phyloP scores from a whole-genome alignment of 2,329 filamentous ascomycete genomes.

The Epichloe uncinata region DNA sequence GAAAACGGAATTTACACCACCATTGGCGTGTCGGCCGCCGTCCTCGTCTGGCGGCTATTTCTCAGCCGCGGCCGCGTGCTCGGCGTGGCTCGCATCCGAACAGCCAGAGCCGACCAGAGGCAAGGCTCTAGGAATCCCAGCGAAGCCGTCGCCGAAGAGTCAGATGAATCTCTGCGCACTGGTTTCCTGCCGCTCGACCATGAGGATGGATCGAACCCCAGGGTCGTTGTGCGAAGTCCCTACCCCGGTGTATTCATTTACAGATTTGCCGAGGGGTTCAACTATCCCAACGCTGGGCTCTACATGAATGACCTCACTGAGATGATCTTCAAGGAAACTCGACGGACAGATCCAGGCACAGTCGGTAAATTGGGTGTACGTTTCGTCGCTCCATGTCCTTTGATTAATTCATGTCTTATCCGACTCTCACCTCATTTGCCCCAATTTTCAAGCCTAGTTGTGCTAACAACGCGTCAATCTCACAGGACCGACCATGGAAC shows the following conservation, averaged over 20 bases:
- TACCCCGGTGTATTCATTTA: conserved; percentile 43
- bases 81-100: conserved; percentile 69
- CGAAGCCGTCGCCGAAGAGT: conserved; percentile 30
- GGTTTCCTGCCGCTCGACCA: conserved; percentile 35
- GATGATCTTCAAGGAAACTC: conserved; percentile 30
- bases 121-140: conserved; percentile 4
- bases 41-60: conserved; percentile 66
- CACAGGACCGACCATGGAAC: conserved; percentile 43
- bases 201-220: conserved; percentile 37
- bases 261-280: conserved; percentile 41
- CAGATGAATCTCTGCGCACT: conserved; percentile 25
- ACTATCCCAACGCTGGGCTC: conserved; percentile 39
- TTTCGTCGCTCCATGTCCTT: conserved; percentile 2
- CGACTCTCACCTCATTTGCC: background rate
- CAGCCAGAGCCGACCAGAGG: conserved; percentile 50
- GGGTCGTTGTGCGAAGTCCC: conserved; percentile 29
- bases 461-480: conserved; percentile 5
- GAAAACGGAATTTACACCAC: conserved; percentile 82
- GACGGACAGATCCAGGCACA: conserved; percentile 28
- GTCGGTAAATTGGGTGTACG: conserved; percentile 34
- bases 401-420: too few species aligned
- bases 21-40: conserved; percentile 52
- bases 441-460: background rate
- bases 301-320: conserved; percentile 37
- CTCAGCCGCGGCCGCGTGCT: conserved; percentile 69